Base-by-base conservation (phyloP, 1,284 basidiomycete species). In the Dichomitus squalens region DNA sequence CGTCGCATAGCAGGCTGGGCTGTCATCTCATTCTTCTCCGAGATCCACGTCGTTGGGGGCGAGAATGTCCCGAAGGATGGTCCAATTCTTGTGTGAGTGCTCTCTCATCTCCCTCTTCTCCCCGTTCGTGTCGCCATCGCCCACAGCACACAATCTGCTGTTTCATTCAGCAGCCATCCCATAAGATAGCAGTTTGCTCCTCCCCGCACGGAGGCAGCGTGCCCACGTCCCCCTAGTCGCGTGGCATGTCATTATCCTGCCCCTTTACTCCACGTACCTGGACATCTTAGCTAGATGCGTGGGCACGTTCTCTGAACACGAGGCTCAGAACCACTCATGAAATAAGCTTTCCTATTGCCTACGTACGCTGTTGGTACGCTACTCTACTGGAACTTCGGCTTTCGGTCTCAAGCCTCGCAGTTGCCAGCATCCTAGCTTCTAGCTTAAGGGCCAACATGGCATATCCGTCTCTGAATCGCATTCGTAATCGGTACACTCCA, bases 1-100 rank as follows among this genome's bases (percentile, higher is more conserved):
- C 86, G 91, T 55, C 75, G 76, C 29, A 74, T 95, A 52, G 89
- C 94, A 16, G 75, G 81, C 43, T 85, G 85, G 75, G 90, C 92
- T 4, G 82, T 93, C 29, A 80, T 84, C 70, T 88, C 91, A 9
- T 96, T 96, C 81, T 96, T 95, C 79, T 86, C 85, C 1, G 87
- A 94, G 70, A 84, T 95, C 50, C 87, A 85, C 66, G 86, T 96
- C 50, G 83, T 95, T 65, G 92, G 90, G 51, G 85, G 81, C 52
- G 92, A 96, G 72, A 88, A 95, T 70, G 92, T 97, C 7, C 93
- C 95, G 4, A 74, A 71, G 60, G 80, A 90, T 60, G 94, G 93
- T 0, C 93, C 94, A 23, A 85, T 96, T 65, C 92, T 97, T 68
- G 88, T 94, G 92, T 95, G 74, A 72, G 89, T 84, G 12, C 35